phyloP scores from a whole-genome alignment of 2,329 filamentous ascomycete genomes.

The Dactylonectria estremocensis region DNA sequence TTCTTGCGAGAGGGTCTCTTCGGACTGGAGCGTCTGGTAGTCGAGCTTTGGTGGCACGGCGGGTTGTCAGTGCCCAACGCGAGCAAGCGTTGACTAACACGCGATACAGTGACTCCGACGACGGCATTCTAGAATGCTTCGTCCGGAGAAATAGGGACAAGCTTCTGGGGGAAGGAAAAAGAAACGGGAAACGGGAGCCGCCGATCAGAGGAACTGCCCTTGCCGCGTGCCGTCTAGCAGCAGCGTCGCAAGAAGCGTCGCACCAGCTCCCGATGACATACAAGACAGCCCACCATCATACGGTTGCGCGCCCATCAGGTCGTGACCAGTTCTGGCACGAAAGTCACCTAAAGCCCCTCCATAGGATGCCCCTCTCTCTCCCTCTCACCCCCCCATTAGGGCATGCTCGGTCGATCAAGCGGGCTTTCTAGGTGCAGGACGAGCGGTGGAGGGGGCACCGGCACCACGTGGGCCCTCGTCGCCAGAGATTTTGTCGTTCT shows the following conservation, averaged over 20 bases:
- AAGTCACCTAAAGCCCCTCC: conserved; percentile 33
- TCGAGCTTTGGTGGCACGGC: conserved; percentile 4
- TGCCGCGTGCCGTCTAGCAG: not conserved
- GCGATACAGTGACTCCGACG: conserved; percentile 1
- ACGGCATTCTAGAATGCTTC: conserved; percentile 10
- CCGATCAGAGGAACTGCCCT: conserved; percentile 14
- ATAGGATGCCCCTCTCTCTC: conserved; percentile 20
- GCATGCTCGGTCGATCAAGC: conserved; percentile 35
- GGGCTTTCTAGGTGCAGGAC: conserved; percentile 24
- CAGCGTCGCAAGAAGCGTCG: conserved; percentile 12
- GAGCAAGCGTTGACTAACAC: conserved; percentile 8
- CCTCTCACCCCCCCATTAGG: conserved; percentile 12
- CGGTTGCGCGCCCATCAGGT: conserved; percentile 38
- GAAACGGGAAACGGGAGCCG: not conserved
- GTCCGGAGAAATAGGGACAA: conserved; percentile 2
- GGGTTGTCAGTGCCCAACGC: conserved; percentile 15
- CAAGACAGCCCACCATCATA: conserved; percentile 47
- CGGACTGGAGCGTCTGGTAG: conserved; percentile 2
- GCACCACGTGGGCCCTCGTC: conserved; percentile 45
- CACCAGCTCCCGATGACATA: conserved; percentile 32
- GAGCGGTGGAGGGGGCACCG: conserved; percentile 36
- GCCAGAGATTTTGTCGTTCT: conserved; percentile 33
- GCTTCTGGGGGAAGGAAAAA: not conserved
- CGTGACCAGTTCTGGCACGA: conserved; percentile 16
- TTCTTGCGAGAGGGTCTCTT: not conserved